A percentile compares a stretch with the other conserved stretches of the same genome.
Conservation (phyloP, 371 early-diverging fungal genomes). For the Mortierella sp. region DNA sequence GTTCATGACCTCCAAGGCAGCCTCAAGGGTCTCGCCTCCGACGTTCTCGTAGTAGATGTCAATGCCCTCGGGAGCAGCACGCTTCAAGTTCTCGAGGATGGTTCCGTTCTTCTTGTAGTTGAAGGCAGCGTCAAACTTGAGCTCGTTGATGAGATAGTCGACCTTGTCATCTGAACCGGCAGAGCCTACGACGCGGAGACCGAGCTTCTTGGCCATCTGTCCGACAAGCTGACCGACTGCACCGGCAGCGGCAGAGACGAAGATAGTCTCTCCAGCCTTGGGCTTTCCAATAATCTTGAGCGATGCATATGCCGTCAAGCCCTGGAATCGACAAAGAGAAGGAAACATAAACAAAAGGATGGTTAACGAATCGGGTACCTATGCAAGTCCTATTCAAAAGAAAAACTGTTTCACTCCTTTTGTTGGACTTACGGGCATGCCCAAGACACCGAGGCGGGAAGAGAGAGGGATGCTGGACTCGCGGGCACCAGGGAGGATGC, state of each 20-base stretch:
- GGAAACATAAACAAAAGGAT: not conserved
- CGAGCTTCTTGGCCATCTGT: conserved; percentile 72
- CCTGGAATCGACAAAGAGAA: conserved; percentile 65
- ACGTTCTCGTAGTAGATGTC: conserved; percentile 82
- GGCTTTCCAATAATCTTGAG: conserved; percentile 51
- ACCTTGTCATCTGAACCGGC: conserved; percentile 82
- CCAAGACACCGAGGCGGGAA: conserved; percentile 66
- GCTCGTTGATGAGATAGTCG: conserved; percentile 62
- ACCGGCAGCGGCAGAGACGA: conserved; percentile 62
- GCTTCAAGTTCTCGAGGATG: conserved; percentile 53
- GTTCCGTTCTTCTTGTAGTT: conserved; percentile 77
- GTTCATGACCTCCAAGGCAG: conserved; percentile 65
- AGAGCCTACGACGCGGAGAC: conserved; percentile 73
- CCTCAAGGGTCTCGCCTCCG: conserved; percentile 80
- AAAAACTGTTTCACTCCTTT: too few relatives aligned
- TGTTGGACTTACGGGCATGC: conserved; percentile 63
- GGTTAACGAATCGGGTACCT: too few relatives aligned
- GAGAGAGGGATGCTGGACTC: conserved; percentile 61
- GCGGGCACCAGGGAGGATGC: conserved; percentile 32
- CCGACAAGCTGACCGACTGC: conserved; percentile 78
- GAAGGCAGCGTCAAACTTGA: conserved; percentile 78
- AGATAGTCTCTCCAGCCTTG: conserved; percentile 77
- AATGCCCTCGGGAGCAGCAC: conserved; percentile 70
- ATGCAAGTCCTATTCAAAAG: too few relatives aligned
- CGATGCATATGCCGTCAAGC: conserved; percentile 49